Evolutionary conservation across 1,284 basidiomycete genomes (phyloP).

Genomic region (Coriolopsis trogii): DNA sequence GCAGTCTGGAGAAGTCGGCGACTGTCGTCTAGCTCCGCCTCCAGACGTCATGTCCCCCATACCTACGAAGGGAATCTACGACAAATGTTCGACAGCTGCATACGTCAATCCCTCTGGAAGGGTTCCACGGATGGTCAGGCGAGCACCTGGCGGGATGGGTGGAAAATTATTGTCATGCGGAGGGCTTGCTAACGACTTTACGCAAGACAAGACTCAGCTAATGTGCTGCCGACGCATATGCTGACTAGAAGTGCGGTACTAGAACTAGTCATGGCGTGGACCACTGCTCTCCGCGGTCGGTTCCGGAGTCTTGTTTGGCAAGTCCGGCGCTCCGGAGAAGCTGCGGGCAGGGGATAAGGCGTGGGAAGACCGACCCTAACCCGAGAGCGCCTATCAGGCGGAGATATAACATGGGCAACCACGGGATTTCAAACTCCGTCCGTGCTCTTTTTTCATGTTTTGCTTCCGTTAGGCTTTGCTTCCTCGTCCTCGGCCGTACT

Average conservation of each 20-base stretch:
- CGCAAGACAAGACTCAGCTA: slow-evolving; percentile 1
- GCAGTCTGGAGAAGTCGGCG: too few species aligned
- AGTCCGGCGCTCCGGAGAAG: slow-evolving; percentile 14
- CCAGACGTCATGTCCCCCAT: too few species aligned
- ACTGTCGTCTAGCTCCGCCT: neutral
- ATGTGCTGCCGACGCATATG: slow-evolving; percentile 1
- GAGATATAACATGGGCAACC: slow-evolving; percentile 12
- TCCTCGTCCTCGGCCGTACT: slow-evolving; percentile 25
- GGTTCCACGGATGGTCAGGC: slow-evolving; percentile 22
- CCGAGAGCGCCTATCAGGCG: slow-evolving; percentile 11
- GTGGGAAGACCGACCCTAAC: slow-evolving; percentile 24
- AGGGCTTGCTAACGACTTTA: slow-evolving; percentile 1
- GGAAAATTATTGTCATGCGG: slow-evolving; percentile 7
- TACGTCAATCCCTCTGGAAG: slow-evolving; percentile 14
- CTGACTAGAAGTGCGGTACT: neutral
- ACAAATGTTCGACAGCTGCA: slow-evolving; percentile 16
- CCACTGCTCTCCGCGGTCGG: neutral
- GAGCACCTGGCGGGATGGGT: slow-evolving; percentile 3
- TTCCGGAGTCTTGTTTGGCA: slow-evolving; percentile 1
- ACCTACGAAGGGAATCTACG: slow-evolving; percentile 10
- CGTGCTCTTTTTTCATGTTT: slow-evolving; percentile 27
- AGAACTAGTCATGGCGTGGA: slow-evolving; percentile 3
- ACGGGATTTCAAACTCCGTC: slow-evolving; percentile 19
- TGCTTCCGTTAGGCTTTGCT: slow-evolving; percentile 24
- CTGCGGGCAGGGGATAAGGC: slow-evolving; percentile 15